Evolutionary conservation across 768 basidiomycete genomes (phyloP).

Genomic region (Goffeauzyma gilvescens): DNA sequence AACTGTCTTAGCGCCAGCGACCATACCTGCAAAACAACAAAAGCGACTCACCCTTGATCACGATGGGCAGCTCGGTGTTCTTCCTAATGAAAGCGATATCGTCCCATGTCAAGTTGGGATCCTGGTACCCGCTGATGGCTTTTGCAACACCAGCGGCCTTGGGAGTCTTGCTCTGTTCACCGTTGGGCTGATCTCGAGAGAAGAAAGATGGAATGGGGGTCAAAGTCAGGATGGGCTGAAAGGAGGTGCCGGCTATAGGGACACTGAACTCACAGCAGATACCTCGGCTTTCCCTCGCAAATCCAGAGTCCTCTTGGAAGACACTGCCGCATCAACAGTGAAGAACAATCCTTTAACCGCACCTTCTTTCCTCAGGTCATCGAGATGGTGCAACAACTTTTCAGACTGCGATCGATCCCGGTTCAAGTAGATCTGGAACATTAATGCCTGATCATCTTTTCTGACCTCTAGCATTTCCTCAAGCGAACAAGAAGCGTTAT

Average conservation of each 20-base stretch:
- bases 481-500: constrained; percentile 31
- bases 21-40: not conserved
- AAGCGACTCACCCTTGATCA: constrained; percentile 33
- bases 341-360: constrained; percentile 77
- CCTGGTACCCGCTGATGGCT: constrained; percentile 31
- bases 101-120: constrained; percentile 30
- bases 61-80: constrained; percentile 36
- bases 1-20: too few species aligned
- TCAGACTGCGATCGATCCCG: constrained; percentile 46
- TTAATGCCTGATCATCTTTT: constrained; percentile 24
- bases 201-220: not conserved
- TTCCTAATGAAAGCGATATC: constrained; percentile 31
- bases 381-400: constrained; percentile 51
- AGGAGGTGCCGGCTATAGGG: not conserved
- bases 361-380: constrained; percentile 52
- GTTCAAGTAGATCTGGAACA: constrained; percentile 56
- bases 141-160: constrained; percentile 26
- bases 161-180: constrained; percentile 16
- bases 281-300: constrained; percentile 20
- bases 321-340: constrained; percentile 73
- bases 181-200: too few species aligned
- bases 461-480: constrained; percentile 32
- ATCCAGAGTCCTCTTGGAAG: constrained; percentile 45
- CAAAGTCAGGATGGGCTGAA: not conserved
- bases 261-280: constrained; percentile 2